These are phyloP conservation scores for Athelia sp. DNA, from an alignment of 1,284 basidiomycete genomes.

Conservation along the genomic window DNA sequence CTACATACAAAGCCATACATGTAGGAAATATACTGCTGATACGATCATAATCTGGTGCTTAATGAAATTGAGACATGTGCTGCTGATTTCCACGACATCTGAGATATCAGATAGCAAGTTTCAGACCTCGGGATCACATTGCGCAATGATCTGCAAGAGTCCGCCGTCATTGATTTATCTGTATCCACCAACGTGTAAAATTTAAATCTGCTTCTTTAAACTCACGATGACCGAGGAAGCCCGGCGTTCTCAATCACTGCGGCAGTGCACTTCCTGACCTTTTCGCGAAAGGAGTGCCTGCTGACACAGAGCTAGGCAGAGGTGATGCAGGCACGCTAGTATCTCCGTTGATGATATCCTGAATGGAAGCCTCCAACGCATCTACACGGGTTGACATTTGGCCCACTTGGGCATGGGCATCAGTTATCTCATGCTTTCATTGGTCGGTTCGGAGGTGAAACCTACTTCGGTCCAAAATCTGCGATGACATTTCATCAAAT, in stretches of 20 bases:
- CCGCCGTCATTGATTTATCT: no score
- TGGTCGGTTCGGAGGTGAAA: conserved; percentile 11
- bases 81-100: no score
- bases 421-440: conserved; percentile 2
- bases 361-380: conserved; percentile 72
- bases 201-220: no score
- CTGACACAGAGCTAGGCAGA: not conserved
- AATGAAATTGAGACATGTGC: no score
- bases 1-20: no score
- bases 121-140: no score
- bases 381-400: conserved; percentile 85
- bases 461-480: conserved; percentile 78
- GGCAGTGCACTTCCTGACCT: not conserved
- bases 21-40: no score
- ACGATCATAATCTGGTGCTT: no score
- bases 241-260: not conserved
- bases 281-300: not conserved
- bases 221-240: no score
- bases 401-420: conserved; percentile 47
- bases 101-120: no score
- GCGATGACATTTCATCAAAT: conserved; percentile 80
- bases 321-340: conserved; percentile 49
- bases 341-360: conserved; percentile 78
- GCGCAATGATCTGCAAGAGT: no score
- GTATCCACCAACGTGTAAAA: no score